These are phyloP conservation scores for Blastobotrys peoriensis DNA, from an alignment of 805 yeast species.

Conservation along the genomic window DNA sequence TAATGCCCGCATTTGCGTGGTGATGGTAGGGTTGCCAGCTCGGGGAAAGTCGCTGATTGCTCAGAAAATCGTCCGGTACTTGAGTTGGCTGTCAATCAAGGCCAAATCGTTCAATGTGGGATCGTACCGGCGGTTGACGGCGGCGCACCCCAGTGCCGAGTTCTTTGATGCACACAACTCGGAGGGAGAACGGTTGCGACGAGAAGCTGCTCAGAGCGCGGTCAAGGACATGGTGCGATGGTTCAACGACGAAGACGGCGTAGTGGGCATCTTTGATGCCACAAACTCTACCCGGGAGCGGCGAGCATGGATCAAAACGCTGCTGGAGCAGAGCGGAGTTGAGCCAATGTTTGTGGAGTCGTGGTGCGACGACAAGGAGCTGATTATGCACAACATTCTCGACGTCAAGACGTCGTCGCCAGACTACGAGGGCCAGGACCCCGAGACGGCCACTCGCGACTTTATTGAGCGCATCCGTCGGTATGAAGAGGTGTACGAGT, in stretches of 20 bases:
- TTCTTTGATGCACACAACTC: constrained; percentile 66
- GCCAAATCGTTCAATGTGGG: constrained; percentile 91
- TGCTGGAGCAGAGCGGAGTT: constrained; percentile 45
- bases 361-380: constrained; percentile 77
- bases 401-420: constrained; percentile 88
- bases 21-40: constrained; percentile 50
- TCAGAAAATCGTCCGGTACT: constrained; percentile 85
- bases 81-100: constrained; percentile 84
- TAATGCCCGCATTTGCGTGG: constrained; percentile 73
- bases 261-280: constrained; percentile 91
- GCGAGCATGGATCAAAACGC: constrained; percentile 52
- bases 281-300: constrained; percentile 77
- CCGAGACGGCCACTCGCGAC: constrained; percentile 67
- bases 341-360: constrained; percentile 92
- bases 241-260: constrained; percentile 75
- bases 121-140: constrained; percentile 62
- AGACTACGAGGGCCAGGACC: constrained; percentile 63
- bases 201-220: constrained; percentile 66
- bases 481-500: constrained; percentile 71
- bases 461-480: constrained; percentile 65
- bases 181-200: constrained; percentile 57
- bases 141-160: constrained; percentile 63
- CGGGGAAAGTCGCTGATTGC: constrained; percentile 94
- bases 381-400: constrained; percentile 69
- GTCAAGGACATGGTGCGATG: constrained; percentile 76